Base-by-base conservation (phyloP, 2,329 filamentous ascomycete species). In the Exophiala xenobiotica region DNA sequence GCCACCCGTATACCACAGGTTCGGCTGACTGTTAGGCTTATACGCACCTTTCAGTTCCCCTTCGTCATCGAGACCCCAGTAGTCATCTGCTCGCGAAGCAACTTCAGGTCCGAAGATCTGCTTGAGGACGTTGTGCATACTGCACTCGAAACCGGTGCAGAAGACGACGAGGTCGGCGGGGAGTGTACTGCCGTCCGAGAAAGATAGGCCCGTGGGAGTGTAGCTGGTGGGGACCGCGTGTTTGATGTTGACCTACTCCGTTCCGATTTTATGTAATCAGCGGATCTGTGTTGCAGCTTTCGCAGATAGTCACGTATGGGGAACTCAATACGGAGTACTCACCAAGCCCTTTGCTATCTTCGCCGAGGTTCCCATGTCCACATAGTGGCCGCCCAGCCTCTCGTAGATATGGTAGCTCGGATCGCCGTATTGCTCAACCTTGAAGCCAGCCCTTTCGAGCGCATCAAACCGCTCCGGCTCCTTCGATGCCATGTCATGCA, bases 151-250 rank as follows among this genome's bases (percentile, higher is more conserved):
- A 1, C 74, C 74, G 0, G 74, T 77, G 4, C 69, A 68, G n/a
- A 75, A 70, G 4, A 78, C 66, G 22, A 78, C 69, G 43, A 75
- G 62, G 50, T 78, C 74, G 2, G 74, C 74, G 3, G 70, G 59
- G 2, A 76, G 37, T 29, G 67, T 61, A 1, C 61, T 66, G 1
- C 71, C 73, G 51, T 78, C 73, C 1, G 64, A 65, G 39, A 77
- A 74, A 8, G 64, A 51, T 5, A 78, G 62, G 1, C 72, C 74
- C 3, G 68, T 60, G 3, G 67, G 60, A 0, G 70, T 66, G 41
- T 73, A 68, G 2, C 60, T 49, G 7, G 63, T 59, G 19, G 72
- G 65, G 4, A 65, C 58, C 19, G 66, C 68, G 4, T 66, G 65
- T 58, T 73, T 73, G 35, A 77, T 62, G 48, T 70, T 71, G 53